Base-by-base conservation (phyloP, 306 rosid genomes). In the Sophora flavescens region DNA sequence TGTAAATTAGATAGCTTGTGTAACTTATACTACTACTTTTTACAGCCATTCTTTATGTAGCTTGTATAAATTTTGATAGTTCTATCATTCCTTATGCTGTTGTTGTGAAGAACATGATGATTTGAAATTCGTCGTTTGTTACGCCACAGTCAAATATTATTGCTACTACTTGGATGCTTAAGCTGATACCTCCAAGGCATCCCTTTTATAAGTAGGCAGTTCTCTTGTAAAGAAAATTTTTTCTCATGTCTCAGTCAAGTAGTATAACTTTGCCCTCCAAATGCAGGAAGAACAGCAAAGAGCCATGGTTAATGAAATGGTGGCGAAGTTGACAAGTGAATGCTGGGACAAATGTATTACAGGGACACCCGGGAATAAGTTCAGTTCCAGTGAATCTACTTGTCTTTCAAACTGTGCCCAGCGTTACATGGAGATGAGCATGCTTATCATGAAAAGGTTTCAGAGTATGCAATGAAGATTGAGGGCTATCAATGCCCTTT, bases 311-410 rank as follows among this genome's bases (percentile, higher is more conserved):
- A 86, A 86, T 62, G 96, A 93, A 83, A 91, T 89, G 93, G 98
- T 91, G 84, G 89, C 88, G 8, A 93, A 93, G 87, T 82, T 91
- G 74, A 93, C 97, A 2, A 89, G 87, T 80, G 87, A 81, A 5
- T 93, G 98, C 72, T 93, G 97, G 98, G 93, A 89, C 85, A 93
- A 93, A 83, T 93, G 98, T 87, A 81, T 93, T 84, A 88, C 93
- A 1, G 78, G 93, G 52, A 54, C 91, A 0, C 98, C 96, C 1
- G 98, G 97, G 75, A 91, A 84, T 88, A 93, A 91, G 81, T 91
- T 93, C 86, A 93, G 98, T 77, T 88, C 92, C 60, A 75, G 97
- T 48, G 98, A 93, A 82, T 68, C 85, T 41, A 56, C 58, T 72
- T 93, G 97, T 78, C 90, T 93, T 13, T 65, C 93, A 3, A 86